Base-by-base conservation (phyloP, 345 rosid species). In the Sisymbrium altissimum region DNA sequence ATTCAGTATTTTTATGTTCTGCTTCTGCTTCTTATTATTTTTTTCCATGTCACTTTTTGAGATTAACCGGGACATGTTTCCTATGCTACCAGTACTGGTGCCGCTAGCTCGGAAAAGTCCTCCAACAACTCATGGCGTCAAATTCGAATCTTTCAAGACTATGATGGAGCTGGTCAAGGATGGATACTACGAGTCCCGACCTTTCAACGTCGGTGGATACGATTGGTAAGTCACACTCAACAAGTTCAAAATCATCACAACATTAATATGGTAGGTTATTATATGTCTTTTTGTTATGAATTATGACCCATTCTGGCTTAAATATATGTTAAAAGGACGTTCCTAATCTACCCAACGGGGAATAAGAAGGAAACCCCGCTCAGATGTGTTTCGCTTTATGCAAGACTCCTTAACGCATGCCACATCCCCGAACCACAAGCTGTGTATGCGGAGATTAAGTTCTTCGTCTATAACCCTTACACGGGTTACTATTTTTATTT, bases 311-410 rank as follows among this genome's bases (percentile, higher is more conserved):
- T 18, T 46, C 19, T 46, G 53, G 12, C 25, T 46, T 8, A 17
- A 18, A 18, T 10, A 18, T 17, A 46, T 46, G 25, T 46, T 46
- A 46, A 18, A 71, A 71, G 75, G 75, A 71, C 67, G 68, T 36
- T 71, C 56, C 14, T 36, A 59, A 52, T 72, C 60, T 62, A 72
- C 33, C 76, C 76, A 25, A 50, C 8, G 7, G 68, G 60, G 39
- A 33, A 19, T 32, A 21, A 2, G 27, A 11, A 46, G 38, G 38
- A 35, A 8, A 35, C 38, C 38, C 0, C 2, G 9, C 4, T 1
- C 21, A 40, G 9, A 14, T 5, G 0, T 12, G 69, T 72, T 62
- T 72, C 35, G 4, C 5, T 62, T 29, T 72, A 62, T 19, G 54
- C 9, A 40, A 72, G 19, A 52, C 18, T 72, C 29, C 43, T 52